Evolutionary conservation across 2,329 filamentous ascomycete species (phyloP).

Genomic region (Hawksworthiomyces lignivorus): DNA sequence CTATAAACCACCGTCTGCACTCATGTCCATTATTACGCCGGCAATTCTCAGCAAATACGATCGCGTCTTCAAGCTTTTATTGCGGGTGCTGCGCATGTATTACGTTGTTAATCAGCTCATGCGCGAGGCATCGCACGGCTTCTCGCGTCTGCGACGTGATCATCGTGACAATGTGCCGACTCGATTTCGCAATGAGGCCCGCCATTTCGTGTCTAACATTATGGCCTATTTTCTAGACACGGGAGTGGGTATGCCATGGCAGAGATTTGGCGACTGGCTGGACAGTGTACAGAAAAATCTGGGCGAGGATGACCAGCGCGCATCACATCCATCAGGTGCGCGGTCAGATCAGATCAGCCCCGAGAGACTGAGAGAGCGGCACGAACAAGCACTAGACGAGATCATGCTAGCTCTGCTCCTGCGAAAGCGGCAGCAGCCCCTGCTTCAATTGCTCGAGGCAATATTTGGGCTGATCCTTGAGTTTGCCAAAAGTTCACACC

Average conservation of each 20-base stretch:
- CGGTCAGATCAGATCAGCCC: conserved; percentile 41
- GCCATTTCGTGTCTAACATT: conserved; percentile 68
- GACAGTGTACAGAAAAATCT: conserved; percentile 54
- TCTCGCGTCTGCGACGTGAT: neutral
- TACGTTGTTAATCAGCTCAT: conserved; percentile 64
- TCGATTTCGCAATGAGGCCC: conserved; percentile 63
- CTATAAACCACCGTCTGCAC: conserved; percentile 66
- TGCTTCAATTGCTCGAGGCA: conserved; percentile 65
- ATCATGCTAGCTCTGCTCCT: conserved; percentile 69
- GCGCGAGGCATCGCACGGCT: conserved; percentile 33
- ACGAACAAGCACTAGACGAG: conserved; percentile 65
- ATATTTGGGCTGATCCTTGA: conserved; percentile 66
- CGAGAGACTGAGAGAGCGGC: conserved; percentile 58
- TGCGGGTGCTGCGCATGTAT: conserved; percentile 71
- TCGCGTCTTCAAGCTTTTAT: conserved; percentile 68
- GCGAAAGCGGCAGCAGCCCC: conserved; percentile 64
- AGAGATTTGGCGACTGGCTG: conserved; percentile 58
- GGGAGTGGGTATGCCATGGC: conserved; percentile 68
- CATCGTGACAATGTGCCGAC: neutral
- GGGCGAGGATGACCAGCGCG: conserved; percentile 31
- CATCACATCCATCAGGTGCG: too few species aligned
- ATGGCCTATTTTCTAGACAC: conserved; percentile 73
- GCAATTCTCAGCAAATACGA: conserved; percentile 73
- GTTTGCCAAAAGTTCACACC: conserved; percentile 51
- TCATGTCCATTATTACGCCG: conserved; percentile 67